phyloP scores from a whole-genome alignment of 192 early-diverging fungal species.

The Fimicolochytrium jonesii region DNA sequence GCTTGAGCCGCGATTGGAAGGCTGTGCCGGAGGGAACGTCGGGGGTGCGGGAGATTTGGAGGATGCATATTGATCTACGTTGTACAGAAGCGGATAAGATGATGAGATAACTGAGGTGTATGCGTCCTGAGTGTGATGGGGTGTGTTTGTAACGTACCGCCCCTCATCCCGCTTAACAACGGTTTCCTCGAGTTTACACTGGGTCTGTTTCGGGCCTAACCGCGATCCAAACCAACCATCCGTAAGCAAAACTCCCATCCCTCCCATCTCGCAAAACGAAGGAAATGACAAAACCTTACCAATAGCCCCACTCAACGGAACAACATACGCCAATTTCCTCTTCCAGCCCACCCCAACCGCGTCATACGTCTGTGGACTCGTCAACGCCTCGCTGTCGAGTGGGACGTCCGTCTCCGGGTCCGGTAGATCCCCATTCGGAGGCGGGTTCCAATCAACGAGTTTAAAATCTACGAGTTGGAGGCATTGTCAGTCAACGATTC shows the following conservation, averaged over 20 bases:
- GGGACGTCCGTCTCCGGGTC: too few species aligned
- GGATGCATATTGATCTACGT: constrained; percentile 28
- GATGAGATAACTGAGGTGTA: too few species aligned
- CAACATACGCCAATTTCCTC: constrained; percentile 18
- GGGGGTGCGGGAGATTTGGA: constrained; percentile 30
- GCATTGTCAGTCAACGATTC: too few species aligned
- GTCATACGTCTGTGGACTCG: too few species aligned
- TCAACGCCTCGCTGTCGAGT: too few species aligned
- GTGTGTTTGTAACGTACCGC: too few species aligned
- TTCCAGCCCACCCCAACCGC: neutral
- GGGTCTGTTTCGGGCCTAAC: constrained; percentile 18
- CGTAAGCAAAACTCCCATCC: too few species aligned
- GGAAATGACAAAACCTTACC: constrained; percentile 6
- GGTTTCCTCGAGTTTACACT: constrained; percentile 14
- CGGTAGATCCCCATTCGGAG: neutral
- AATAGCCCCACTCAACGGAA: constrained; percentile 3
- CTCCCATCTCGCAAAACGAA: neutral
- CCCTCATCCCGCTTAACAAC: neutral
- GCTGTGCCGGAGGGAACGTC: constrained; percentile 45
- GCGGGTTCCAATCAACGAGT: constrained; percentile 11
- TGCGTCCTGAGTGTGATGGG: too few species aligned
- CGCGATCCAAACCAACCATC: neutral
- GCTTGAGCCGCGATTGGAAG: constrained; percentile 23
- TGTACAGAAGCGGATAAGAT: too few species aligned
- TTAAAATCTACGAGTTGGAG: constrained; percentile 3